Percentiles rank a stretch among this genome's conserved stretches.
Conservation (phyloP, 306 rosid species). For the Prunus fruticosa region DNA sequence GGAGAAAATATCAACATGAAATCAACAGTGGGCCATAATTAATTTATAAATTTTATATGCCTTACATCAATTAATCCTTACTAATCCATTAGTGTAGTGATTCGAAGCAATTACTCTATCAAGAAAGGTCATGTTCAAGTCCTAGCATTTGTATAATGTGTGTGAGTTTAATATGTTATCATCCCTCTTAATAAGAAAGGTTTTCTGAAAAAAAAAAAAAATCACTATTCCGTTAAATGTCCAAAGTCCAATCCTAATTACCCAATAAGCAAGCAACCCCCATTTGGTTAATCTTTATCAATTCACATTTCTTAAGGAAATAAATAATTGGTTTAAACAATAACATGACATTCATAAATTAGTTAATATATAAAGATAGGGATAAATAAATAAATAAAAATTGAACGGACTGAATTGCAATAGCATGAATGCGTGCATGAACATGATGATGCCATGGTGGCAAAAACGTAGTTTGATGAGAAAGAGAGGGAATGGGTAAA, state of each 20-base stretch:
- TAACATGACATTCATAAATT: neutral
- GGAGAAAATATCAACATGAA: too few relatives aligned
- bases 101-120: too few relatives aligned
- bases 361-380: neutral
- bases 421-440: neutral
- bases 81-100: neutral
- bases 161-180: too few relatives aligned
- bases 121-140: too few relatives aligned
- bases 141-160: too few relatives aligned
- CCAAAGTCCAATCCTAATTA: neutral
- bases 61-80: neutral
- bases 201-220: neutral
- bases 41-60: too few relatives aligned
- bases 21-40: too few relatives aligned
- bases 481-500: conserved; percentile 5
- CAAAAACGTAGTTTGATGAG: neutral
- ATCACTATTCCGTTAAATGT: neutral
- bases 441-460: neutral
- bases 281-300: neutral
- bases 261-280: neutral
- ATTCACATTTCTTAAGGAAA: neutral
- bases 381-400: neutral
- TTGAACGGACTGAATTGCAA: neutral
- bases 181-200: neutral
- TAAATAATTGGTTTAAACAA: neutral